phyloP scores from a whole-genome alignment of 1,284 basidiomycete species.

The Ganoderma lucidum region DNA sequence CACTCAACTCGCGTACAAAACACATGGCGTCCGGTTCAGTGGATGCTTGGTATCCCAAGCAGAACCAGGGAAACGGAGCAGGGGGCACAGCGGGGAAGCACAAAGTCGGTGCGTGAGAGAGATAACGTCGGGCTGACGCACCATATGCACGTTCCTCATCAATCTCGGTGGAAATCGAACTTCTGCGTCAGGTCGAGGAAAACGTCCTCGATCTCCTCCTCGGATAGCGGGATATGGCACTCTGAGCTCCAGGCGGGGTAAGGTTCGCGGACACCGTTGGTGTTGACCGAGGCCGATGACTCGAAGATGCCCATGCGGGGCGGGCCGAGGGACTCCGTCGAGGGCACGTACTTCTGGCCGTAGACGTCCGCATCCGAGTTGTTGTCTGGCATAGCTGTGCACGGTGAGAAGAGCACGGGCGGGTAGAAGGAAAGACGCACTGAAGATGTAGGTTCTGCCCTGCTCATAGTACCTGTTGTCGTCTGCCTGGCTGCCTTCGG shows the following conservation, averaged over 20 bases:
- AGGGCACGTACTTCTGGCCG: slow-evolving; percentile 70
- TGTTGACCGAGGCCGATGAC: slow-evolving; percentile 67
- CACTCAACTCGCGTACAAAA: neutral
- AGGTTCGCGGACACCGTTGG: slow-evolving; percentile 67
- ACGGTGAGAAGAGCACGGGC: slow-evolving; percentile 32
- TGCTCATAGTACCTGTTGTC: slow-evolving; percentile 72
- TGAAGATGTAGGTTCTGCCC: slow-evolving; percentile 67
- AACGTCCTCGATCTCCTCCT: slow-evolving; percentile 99
- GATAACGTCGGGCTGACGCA: slow-evolving; percentile 59
- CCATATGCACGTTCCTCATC: slow-evolving; percentile 81
- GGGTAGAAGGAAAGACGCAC: slow-evolving; percentile 36
- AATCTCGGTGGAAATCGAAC: slow-evolving; percentile 97
- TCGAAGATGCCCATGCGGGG: slow-evolving; percentile 68
- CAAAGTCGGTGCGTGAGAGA: slow-evolving; percentile 7
- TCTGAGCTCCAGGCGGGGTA: slow-evolving; percentile 96
- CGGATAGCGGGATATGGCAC: slow-evolving; percentile 93
- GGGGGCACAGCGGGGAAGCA: neutral
- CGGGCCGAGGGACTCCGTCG: slow-evolving; percentile 73
- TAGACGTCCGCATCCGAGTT: slow-evolving; percentile 82
- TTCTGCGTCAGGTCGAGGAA: slow-evolving; percentile 98
- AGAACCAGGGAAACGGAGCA: slow-evolving; percentile 9
- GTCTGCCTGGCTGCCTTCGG: slow-evolving; percentile 73
- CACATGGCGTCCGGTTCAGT: neutral
- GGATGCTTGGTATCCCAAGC: neutral
- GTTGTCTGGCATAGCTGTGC: slow-evolving; percentile 67